Evolutionary conservation across 768 basidiomycete species (phyloP).

Genomic region (Tephrocybe sp.): DNA sequence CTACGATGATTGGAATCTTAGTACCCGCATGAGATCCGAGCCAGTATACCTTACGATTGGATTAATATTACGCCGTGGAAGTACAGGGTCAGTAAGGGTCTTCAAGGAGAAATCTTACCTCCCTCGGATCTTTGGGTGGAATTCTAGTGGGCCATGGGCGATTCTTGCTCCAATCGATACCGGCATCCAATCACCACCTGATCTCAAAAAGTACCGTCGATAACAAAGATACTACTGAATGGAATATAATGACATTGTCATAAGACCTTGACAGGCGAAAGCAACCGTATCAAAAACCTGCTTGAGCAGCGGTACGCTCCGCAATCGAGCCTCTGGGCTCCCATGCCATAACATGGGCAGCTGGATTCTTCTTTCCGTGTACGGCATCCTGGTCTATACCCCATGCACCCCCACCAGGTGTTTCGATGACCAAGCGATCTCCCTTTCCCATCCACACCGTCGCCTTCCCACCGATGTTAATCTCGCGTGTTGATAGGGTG

Average conservation of each 20-base stretch:
- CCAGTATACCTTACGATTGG: too few relatives aligned
- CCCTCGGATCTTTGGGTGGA: too few relatives aligned
- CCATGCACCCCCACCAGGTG: conserved; percentile 91
- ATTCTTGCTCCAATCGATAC: background rate
- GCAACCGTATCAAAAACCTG: conserved; percentile 43
- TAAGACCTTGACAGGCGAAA: background rate
- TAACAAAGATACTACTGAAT: background rate
- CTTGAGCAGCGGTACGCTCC: conserved; percentile 61
- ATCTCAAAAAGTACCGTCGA: background rate
- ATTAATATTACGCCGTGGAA: too few relatives aligned
- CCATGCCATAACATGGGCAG: conserved; percentile 46
- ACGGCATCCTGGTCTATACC: conserved; percentile 41
- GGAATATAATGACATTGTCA: background rate
- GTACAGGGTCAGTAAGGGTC: too few relatives aligned
- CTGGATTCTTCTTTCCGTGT: conserved; percentile 21
- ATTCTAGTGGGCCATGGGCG: background rate
- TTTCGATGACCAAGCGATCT: conserved; percentile 77
- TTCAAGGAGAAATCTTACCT: too few relatives aligned
- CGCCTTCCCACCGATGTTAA: conserved; percentile 90
- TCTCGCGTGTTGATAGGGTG: conserved; percentile 42
- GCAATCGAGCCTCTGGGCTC: conserved; percentile 71
- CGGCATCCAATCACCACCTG: background rate
- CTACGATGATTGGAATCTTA: too few relatives aligned
- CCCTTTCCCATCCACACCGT: conserved; percentile 87
- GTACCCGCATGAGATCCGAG: too few relatives aligned